These are phyloP conservation scores for Flueggea neowawraea DNA, from an alignment of 441 rosid genomes.

Conservation along the genomic window DNA sequence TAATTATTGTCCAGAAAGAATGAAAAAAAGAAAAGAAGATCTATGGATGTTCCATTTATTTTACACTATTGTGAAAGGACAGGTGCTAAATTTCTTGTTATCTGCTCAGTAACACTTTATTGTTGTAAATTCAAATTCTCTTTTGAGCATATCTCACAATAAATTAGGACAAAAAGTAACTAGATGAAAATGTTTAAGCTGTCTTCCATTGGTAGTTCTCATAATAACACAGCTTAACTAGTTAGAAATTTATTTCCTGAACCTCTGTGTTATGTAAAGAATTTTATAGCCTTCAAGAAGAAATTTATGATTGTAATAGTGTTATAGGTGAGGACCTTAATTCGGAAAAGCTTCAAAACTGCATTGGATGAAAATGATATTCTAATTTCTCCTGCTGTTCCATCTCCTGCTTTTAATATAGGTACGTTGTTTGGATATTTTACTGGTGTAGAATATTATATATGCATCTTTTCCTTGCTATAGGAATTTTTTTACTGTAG, in stretches of 20 bases:
- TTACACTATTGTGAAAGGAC: background rate
- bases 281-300: slow-evolving; percentile 15
- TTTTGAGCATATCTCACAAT: too few relatives aligned
- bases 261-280: background rate
- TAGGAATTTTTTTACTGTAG: background rate
- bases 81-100: too few relatives aligned
- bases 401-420: slow-evolving; percentile 87
- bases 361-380: slow-evolving; percentile 77
- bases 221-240: too few relatives aligned
- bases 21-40: background rate
- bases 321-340: slow-evolving; percentile 77
- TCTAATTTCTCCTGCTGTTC: slow-evolving; percentile 91
- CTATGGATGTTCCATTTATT: background rate
- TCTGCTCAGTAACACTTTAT: too few relatives aligned
- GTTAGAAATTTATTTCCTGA: background rate
- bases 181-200: too few relatives aligned
- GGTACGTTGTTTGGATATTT: slow-evolving; percentile 35
- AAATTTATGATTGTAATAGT: slow-evolving; percentile 25
- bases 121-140: too few relatives aligned
- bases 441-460: background rate
- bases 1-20: background rate
- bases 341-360: slow-evolving; percentile 62
- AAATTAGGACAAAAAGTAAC: too few relatives aligned
- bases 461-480: background rate
- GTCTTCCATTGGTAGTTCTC: too few relatives aligned